Percentiles rank a stretch among this genome's conserved stretches.
These are phyloP conservation scores for Trichoderma atroviride DNA, from an alignment of 2,329 filamentous ascomycete genomes.

Conservation along the genomic window DNA sequence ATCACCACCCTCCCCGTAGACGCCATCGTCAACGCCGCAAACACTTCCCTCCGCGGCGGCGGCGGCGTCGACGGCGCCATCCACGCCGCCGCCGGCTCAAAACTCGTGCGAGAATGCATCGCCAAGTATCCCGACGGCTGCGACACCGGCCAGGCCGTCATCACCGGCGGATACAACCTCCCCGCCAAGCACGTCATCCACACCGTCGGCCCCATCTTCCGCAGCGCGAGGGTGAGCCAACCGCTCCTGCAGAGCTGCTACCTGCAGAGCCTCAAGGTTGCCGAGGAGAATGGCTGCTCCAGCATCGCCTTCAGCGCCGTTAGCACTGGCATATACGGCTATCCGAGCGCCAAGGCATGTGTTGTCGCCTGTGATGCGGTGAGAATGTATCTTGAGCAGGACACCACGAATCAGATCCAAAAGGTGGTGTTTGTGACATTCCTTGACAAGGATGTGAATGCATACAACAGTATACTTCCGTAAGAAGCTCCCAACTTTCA, in stretches of 20 bases:
- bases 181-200: slow-evolving; percentile 84
- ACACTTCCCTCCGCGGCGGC: slow-evolving; percentile 74
- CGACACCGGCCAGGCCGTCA: slow-evolving; percentile 75
- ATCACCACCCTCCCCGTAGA: slow-evolving; percentile 80
- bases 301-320: slow-evolving; percentile 82
- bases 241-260: slow-evolving; percentile 67
- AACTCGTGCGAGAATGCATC: slow-evolving; percentile 62
- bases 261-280: slow-evolving; percentile 69
- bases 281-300: slow-evolving; percentile 64
- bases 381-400: slow-evolving; percentile 55
- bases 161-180: slow-evolving; percentile 76
- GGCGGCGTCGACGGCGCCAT: slow-evolving; percentile 92
- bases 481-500: slow-evolving; percentile 42
- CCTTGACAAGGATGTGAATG: slow-evolving; percentile 71
- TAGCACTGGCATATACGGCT: slow-evolving; percentile 89
- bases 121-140: slow-evolving; percentile 78
- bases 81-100: slow-evolving; percentile 75
- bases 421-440: slow-evolving; percentile 87
- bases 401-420: slow-evolving; percentile 55
- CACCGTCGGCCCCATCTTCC: slow-evolving; percentile 83
- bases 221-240: slow-evolving; percentile 44
- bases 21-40: slow-evolving; percentile 93
- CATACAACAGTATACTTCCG: slow-evolving; percentile 74
- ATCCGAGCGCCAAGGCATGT: slow-evolving; percentile 72
- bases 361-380: slow-evolving; percentile 62